Conservation (phyloP, 345 rosid species). For the Salix viminalis region DNA sequence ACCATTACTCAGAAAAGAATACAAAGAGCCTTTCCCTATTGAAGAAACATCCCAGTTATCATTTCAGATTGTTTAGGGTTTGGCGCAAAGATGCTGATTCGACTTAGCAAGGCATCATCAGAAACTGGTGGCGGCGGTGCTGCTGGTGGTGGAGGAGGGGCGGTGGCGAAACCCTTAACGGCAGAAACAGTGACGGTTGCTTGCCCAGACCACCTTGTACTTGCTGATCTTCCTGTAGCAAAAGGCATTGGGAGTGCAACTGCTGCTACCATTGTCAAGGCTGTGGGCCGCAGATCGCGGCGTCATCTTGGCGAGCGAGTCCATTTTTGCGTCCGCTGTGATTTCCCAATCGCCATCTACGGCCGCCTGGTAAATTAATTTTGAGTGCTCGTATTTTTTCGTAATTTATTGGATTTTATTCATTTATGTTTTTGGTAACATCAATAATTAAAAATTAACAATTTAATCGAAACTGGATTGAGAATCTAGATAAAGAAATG, state of each 20-base stretch:
- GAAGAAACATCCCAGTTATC: too few species aligned
- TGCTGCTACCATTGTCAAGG: slow-evolving; percentile 52
- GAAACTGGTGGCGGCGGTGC: slow-evolving; percentile 41
- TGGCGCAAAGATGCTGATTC: slow-evolving; percentile 53
- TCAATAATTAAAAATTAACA: too few species aligned
- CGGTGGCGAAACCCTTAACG: slow-evolving; percentile 44
- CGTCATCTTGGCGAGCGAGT: slow-evolving; percentile 95
- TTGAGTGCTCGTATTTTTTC: not conserved
- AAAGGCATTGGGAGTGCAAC: slow-evolving; percentile 85
- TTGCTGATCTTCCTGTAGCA: slow-evolving; percentile 97
- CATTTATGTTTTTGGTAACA: not conserved
- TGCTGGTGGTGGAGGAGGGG: not conserved
- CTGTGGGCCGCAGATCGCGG: slow-evolving; percentile 81
- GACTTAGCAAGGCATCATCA: slow-evolving; percentile 59
- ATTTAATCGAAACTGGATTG: too few species aligned
- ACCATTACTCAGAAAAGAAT: not conserved
- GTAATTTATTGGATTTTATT: not conserved
- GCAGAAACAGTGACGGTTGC: slow-evolving; percentile 85
- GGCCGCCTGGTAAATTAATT: slow-evolving; percentile 68
- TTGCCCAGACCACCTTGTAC: slow-evolving; percentile 92
- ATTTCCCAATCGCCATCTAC: slow-evolving; percentile 88
- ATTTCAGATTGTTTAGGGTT: not conserved
- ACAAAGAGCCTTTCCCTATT: too few species aligned
- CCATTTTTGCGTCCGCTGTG: slow-evolving; percentile 95
- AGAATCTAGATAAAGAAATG: too few species aligned